These are phyloP conservation scores for Boletus speciosus DNA, from an alignment of 768 basidiomycete species.

Conservation along the genomic window DNA sequence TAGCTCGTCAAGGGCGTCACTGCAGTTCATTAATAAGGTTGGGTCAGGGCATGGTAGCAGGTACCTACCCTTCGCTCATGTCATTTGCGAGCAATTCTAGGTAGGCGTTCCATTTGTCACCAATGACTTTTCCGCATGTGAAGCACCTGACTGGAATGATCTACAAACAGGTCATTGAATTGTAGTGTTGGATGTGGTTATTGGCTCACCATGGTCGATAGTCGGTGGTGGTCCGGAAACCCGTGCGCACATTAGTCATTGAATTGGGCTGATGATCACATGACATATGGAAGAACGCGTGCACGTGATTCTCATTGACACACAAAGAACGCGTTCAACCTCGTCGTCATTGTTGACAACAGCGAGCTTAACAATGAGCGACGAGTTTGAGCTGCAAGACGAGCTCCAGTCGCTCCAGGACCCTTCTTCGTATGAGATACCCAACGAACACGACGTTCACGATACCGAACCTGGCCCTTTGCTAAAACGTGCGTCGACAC, in stretches of 20 bases:
- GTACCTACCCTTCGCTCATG: constrained; percentile 80
- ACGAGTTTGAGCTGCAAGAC: constrained; percentile 72
- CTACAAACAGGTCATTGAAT: constrained; percentile 37
- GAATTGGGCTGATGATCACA: not conserved
- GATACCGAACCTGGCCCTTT: constrained; percentile 52
- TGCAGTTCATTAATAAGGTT: constrained; percentile 27
- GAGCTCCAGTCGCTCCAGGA: constrained; percentile 67
- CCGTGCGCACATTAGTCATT: too few species aligned
- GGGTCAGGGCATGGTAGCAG: not conserved
- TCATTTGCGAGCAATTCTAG: constrained; percentile 77
- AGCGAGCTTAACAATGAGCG: constrained; percentile 30
- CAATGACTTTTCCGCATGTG: constrained; percentile 95
- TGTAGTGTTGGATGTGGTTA: not conserved
- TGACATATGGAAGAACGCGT: constrained; percentile 9
- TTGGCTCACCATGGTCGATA: constrained; percentile 24
- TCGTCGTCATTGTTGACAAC: constrained; percentile 1
- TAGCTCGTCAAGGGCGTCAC: constrained; percentile 85
- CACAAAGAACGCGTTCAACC: constrained; percentile 9
- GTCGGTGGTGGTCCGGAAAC: constrained; percentile 1
- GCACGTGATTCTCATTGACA: constrained; percentile 24
- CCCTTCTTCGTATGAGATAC: constrained; percentile 58
- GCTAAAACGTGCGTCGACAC: constrained; percentile 50
- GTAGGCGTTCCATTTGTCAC: constrained; percentile 93
- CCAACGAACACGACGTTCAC: constrained; percentile 61
- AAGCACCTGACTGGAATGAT: constrained; percentile 97